Base-by-base conservation (phyloP, 2,329 filamentous ascomycete genomes). In the Monosporascus sp. region DNA sequence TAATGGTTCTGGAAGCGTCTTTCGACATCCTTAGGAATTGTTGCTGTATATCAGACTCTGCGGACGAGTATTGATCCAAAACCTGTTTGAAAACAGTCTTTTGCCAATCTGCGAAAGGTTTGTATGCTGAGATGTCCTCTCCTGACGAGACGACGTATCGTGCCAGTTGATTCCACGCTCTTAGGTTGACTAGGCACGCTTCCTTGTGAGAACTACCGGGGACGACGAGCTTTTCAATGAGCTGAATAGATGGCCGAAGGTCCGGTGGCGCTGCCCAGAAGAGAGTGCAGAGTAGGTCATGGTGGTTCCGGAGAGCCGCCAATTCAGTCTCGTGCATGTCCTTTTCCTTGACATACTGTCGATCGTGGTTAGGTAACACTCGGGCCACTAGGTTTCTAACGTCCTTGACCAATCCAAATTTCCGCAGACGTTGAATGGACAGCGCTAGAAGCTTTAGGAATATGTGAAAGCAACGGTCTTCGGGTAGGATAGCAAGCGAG, bases 401-500 rank as follows among this genome's bases (percentile, higher is more conserved):
- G 47, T 84, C 80, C 41, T 84, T 87, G 11, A 67, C 62, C 11
- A 77, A 71, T 2, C 72, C 75, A n/a, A 69, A 65, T 5, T 72
- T 68, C 34, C 69, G 71, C 39, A 86, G 69, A 45, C 75, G 75
- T 46, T 73, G 72, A 44, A 87, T 81, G 37, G 77, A 76, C 48
- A 85, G 60, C 1, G 78, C 84, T 37, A 87, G 66, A 17, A 85
- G 74, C 63, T 88, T 88, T 49, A 88, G 71, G 50, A 87, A 84
- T 22, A 87, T 78, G 61, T 87, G 84, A 59, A 88, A 88, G 61
- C 83, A 86, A 20, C 74, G 74, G 60, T 88, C 85, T 42, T 79
- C 75, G 1, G 74, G 68, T 18, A 80, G 74, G 15, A 85, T 66
- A 1, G 68, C 68, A 6, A 87, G 67, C 0, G 71, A 76, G 1